phyloP scores from a whole-genome alignment of 768 basidiomycete species.

The Punctularia strigosozonata region DNA sequence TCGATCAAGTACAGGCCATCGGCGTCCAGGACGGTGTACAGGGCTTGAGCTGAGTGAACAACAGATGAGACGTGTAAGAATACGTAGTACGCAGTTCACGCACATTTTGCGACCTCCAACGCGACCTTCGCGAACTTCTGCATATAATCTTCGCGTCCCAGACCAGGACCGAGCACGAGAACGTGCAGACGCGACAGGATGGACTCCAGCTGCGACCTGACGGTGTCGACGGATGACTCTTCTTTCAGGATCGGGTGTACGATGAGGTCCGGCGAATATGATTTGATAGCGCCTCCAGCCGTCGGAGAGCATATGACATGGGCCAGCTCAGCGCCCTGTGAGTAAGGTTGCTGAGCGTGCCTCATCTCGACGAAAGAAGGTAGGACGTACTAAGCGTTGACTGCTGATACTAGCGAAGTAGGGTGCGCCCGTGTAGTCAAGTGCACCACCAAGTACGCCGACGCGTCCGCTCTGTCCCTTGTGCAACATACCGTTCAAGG shows the following conservation, averaged over 20 bases:
- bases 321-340: conserved; percentile 83
- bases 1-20: conserved; percentile 84
- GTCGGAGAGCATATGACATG: conserved; percentile 96
- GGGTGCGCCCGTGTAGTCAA: conserved; percentile 94
- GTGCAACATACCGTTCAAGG: conserved; percentile 77
- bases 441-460: conserved; percentile 86
- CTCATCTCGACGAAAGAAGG: background rate
- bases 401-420: conserved; percentile 93
- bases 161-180: conserved; percentile 87
- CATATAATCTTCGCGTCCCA: conserved; percentile 89
- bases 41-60: conserved; percentile 34
- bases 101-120: conserved; percentile 48
- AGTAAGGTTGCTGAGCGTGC: background rate
- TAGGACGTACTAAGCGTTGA: conserved; percentile 56
- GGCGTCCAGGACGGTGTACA: conserved; percentile 92
- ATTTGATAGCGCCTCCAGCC: conserved; percentile 89
- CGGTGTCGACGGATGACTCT: conserved; percentile 43
- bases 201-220: conserved; percentile 43
- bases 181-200: conserved; percentile 84
- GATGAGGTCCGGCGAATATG: conserved; percentile 93
- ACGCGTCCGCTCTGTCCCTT: conserved; percentile 95
- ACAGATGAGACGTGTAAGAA: background rate
- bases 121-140: conserved; percentile 70
- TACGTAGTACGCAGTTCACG: background rate
- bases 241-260: conserved; percentile 86